phyloP scores from a whole-genome alignment of 768 basidiomycete species.

The Candolleomyces eurysporus region DNA sequence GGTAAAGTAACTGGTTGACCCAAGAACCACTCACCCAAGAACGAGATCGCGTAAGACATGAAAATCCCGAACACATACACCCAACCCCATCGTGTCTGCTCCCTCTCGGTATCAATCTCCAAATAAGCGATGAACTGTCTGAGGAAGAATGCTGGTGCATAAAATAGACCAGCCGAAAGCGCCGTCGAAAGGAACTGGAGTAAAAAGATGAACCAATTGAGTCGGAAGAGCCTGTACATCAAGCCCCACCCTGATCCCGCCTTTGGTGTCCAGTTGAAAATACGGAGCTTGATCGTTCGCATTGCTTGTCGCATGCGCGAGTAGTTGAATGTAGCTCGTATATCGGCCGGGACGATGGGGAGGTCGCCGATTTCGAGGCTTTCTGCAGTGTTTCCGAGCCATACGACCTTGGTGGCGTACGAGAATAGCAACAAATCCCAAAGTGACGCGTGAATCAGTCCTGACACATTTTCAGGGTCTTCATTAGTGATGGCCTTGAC shows the following conservation, averaged over 20 bases:
- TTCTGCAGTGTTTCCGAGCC: constrained; percentile 72
- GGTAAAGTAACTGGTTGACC: neutral
- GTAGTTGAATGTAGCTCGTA: constrained; percentile 69
- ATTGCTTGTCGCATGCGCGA: constrained; percentile 60
- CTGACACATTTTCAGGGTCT: constrained; percentile 76
- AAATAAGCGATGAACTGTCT: constrained; percentile 60
- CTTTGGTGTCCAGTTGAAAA: constrained; percentile 57
- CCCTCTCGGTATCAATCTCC: constrained; percentile 57
- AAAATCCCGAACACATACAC: constrained; percentile 46
- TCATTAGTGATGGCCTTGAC: constrained; percentile 56
- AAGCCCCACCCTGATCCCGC: constrained; percentile 66
- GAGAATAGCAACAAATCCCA: constrained; percentile 75
- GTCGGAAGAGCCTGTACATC: constrained; percentile 55
- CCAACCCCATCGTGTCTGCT: constrained; percentile 71
- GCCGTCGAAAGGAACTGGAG: constrained; percentile 51
- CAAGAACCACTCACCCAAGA: constrained; percentile 27
- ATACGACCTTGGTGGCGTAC: constrained; percentile 85
- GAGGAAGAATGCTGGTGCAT: constrained; percentile 65
- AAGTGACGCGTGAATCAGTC: constrained; percentile 53
- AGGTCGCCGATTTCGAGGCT: constrained; percentile 86
- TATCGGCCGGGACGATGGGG: constrained; percentile 71
- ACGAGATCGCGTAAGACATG: constrained; percentile 28
- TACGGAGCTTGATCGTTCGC: constrained; percentile 45
- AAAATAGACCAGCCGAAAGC: constrained; percentile 61
- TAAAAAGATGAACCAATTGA: constrained; percentile 46